phyloP scores from a whole-genome alignment of 352 stramenopile genomes.

The Globisporangium paddicum region DNA sequence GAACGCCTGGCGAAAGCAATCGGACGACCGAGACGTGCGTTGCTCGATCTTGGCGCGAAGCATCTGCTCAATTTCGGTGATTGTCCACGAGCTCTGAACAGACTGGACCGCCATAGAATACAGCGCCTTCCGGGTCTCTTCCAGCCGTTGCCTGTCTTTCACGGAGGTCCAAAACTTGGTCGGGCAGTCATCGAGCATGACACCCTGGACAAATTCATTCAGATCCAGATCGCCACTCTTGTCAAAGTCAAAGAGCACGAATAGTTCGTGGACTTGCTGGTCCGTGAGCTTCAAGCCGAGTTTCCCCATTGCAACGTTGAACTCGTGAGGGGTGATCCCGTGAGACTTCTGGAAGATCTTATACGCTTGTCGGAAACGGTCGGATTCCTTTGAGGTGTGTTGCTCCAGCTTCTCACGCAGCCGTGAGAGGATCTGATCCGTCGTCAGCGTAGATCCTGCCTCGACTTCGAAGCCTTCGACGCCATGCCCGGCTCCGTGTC shows the following conservation, averaged over 20 bases:
- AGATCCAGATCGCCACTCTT: slow-evolving; percentile 71
- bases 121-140: slow-evolving; percentile 35
- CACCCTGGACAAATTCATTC: slow-evolving; percentile 77
- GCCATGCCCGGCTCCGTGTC: not conserved
- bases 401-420: slow-evolving; percentile 64
- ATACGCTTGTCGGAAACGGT: slow-evolving; percentile 72
- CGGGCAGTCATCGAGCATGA: slow-evolving; percentile 68
- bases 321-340: slow-evolving; percentile 49
- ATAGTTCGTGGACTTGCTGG: slow-evolving; percentile 51
- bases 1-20: slow-evolving; percentile 79
- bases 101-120: slow-evolving; percentile 70
- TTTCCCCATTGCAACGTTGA: slow-evolving; percentile 46
- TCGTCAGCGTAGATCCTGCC: slow-evolving; percentile 37
- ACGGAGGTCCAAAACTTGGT: slow-evolving; percentile 48
- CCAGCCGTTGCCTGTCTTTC: slow-evolving; percentile 49
- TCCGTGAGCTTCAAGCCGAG: slow-evolving; percentile 50
- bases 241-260: slow-evolving; percentile 73
- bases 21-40: slow-evolving; percentile 64
- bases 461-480: slow-evolving; percentile 19
- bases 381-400: slow-evolving; percentile 59
- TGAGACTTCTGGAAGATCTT: slow-evolving; percentile 64
- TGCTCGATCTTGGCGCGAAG: slow-evolving; percentile 82
- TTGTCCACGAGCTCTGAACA: slow-evolving; percentile 67
- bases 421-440: slow-evolving; percentile 48
- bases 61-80: slow-evolving; percentile 76